Conservation (phyloP, 2,329 filamentous ascomycete genomes). For the Lachnellula arida region DNA sequence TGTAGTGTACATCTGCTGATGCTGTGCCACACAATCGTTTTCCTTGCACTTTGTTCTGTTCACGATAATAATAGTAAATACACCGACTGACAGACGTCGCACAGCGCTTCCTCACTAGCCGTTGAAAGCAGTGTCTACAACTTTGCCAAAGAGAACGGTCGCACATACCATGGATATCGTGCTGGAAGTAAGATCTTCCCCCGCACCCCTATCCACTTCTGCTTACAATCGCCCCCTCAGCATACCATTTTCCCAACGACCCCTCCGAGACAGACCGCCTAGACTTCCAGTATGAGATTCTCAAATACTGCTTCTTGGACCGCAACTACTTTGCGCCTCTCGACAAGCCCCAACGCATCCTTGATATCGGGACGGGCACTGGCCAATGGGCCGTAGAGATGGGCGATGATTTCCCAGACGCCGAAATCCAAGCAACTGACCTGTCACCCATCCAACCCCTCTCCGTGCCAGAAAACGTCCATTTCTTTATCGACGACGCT, state of each 20-base stretch:
- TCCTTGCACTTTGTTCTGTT: background rate
- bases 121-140: slow-evolving; percentile 14
- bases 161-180: slow-evolving; percentile 27
- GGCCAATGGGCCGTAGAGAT: slow-evolving; percentile 61
- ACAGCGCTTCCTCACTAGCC: slow-evolving; percentile 8
- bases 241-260: slow-evolving; percentile 41
- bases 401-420: slow-evolving; percentile 55
- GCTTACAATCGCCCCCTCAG: slow-evolving; percentile 7
- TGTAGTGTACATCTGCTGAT: background rate
- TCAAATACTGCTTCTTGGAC: slow-evolving; percentile 33
- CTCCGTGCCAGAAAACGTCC: slow-evolving; percentile 66
- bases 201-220: background rate
- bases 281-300: slow-evolving; percentile 45
- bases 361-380: slow-evolving; percentile 44
- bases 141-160: slow-evolving; percentile 26
- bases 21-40: slow-evolving; percentile 4
- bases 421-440: slow-evolving; percentile 58
- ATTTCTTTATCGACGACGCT: slow-evolving; percentile 55
- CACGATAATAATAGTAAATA: background rate
- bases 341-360: slow-evolving; percentile 29
- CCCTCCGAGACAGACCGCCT: slow-evolving; percentile 45
- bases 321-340: slow-evolving; percentile 41
- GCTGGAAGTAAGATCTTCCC: slow-evolving; percentile 12
- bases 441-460: slow-evolving; percentile 63
- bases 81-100: background rate